Conservation (phyloP, 441 rosid species). For the Adansonia gregorii region DNA sequence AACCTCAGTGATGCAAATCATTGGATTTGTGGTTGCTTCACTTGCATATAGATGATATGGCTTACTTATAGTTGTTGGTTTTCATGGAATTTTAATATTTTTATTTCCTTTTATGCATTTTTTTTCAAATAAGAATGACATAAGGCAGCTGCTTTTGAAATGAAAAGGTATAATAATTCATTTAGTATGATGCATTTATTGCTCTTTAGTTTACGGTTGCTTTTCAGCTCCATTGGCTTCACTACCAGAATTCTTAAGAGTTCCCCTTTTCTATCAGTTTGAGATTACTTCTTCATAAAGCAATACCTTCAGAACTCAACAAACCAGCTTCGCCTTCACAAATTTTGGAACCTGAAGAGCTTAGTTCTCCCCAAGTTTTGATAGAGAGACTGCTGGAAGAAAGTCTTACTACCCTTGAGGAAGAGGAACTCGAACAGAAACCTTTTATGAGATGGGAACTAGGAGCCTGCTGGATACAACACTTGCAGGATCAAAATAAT, state of each 20-base stretch:
- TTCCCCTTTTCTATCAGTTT: constrained; percentile 47
- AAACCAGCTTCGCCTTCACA: constrained; percentile 50
- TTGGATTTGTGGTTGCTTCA: neutral
- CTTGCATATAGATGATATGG: neutral
- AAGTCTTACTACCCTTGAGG: constrained; percentile 68
- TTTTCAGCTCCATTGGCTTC: constrained; percentile 2
- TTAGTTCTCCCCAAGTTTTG: constrained; percentile 58
- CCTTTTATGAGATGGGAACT: constrained; percentile 77
- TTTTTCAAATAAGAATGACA: neutral
- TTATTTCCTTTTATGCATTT: neutral
- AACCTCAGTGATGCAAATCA: neutral
- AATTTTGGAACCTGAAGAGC: constrained; percentile 59
- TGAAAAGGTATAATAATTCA: constrained; percentile 1
- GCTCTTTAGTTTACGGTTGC: constrained; percentile 23
- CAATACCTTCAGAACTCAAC: constrained; percentile 52
- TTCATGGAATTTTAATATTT: neutral
- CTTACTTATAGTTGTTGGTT: constrained; percentile 7
- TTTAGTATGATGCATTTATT: neutral
- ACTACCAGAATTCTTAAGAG: constrained; percentile 32
- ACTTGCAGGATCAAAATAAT: constrained; percentile 72
- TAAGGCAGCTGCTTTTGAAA: neutral
- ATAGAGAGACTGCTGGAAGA: constrained; percentile 63
- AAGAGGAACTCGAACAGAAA: constrained; percentile 45
- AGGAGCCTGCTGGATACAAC: constrained; percentile 83
- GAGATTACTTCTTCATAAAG: constrained; percentile 66